Conservation (phyloP, 2,329 filamentous ascomycete species). For the Lachnellula subtilissima region DNA sequence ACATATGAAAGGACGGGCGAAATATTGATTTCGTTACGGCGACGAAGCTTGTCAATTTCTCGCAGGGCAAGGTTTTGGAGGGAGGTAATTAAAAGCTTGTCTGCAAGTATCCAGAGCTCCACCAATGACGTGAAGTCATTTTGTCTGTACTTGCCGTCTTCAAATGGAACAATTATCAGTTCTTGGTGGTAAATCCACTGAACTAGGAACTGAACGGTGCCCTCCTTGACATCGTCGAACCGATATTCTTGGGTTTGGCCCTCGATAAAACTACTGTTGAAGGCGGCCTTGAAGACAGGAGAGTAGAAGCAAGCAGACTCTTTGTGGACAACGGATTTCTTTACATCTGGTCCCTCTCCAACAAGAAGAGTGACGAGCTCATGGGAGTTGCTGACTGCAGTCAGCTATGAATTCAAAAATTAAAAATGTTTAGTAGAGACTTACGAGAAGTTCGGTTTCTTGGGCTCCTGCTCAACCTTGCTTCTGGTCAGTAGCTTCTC, state of each 20-base stretch:
- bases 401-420: not conserved
- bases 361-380: constrained; percentile 4
- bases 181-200: constrained; percentile 12
- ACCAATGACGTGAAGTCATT: not conserved
- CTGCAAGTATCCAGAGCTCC: constrained; percentile 8
- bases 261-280: constrained; percentile 12
- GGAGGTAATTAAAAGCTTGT: constrained; percentile 6
- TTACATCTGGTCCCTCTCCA: not conserved
- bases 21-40: too few species aligned
- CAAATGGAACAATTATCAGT: not conserved
- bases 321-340: constrained; percentile 8
- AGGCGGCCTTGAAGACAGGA: constrained; percentile 6
- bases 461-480: not conserved
- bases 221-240: not conserved
- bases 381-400: not conserved
- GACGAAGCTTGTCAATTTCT: constrained; percentile 39
- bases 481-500: not conserved
- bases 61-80: constrained; percentile 28
- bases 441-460: not conserved
- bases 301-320: constrained; percentile 9
- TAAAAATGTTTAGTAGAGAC: not conserved
- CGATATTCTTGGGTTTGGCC: constrained; percentile 9
- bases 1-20: not conserved
- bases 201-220: constrained; percentile 1
- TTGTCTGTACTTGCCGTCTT: not conserved